Evolutionary conservation across 257 asterid species (phyloP), one percentile per base, ranked within the genome.

Genomic region (Handroanthus guayacan): DNA sequence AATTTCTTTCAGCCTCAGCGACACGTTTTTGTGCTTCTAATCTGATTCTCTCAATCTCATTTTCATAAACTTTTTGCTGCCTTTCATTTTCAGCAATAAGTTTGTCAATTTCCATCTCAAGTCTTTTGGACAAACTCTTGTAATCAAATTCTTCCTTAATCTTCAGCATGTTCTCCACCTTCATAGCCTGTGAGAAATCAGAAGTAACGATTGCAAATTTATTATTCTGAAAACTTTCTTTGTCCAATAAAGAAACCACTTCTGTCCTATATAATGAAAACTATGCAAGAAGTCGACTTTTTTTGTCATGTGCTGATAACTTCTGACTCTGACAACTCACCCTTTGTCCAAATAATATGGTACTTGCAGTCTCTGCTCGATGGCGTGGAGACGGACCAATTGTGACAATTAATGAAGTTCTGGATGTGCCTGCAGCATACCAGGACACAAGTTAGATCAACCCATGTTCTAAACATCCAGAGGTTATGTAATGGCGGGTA

Each of bases 361-460:
- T 95, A 82, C 99, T 95, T 47, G 97, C 76, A 56, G 98, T 93
- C 90, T 95, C 98, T 69, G 97, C 95, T 75, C 98, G 97, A 91
- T 95, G 99, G 74, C 98, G 96, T 39, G 99, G 98, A 67, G 99
- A 95, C 57, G 98, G 99, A 17, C 99, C 99, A 71, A 95, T 86
- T 57, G 98, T 91, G 72, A 95, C 85, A 84, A 95, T 81, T 77
- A 95, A 84, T 57, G 99, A 95, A 67, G 99, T 95, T 86, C 98
- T 91, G 50, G 99, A 93, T 61, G 99, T 90, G 72, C 99, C 99
- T 95, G 90, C 82, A 79, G 74, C 72, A 82, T 65, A 60, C 79
- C 81, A 83, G 55, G 61, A 70, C 36, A 78, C 68, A 52, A 65
- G 80, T 82, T 71, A 56, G 57, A 76, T 69, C 69, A 71, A 54